phyloP scores from a whole-genome alignment of 2,329 filamentous ascomycete genomes.

The Diaporthe sp. region DNA sequence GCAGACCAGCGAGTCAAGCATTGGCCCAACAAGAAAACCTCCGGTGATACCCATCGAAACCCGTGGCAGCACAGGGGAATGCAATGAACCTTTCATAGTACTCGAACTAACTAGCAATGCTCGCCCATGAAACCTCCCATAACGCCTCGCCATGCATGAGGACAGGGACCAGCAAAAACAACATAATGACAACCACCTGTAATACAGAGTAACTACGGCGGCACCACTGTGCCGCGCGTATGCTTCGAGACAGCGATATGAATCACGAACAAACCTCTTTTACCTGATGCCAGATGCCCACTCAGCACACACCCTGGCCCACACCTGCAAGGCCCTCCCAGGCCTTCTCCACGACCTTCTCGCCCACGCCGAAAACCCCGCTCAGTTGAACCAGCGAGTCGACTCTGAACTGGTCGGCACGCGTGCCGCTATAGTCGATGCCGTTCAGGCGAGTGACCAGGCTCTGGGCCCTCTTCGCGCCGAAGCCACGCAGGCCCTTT shows the following conservation, averaged over 20 bases:
- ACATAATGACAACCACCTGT: not conserved
- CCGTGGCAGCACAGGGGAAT: not conserved
- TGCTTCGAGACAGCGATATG: not conserved
- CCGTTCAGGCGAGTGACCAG: slow-evolving; percentile 69
- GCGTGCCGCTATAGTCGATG: slow-evolving; percentile 53
- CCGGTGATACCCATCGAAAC: not conserved
- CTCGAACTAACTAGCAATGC: slow-evolving; percentile 2
- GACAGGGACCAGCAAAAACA: slow-evolving; percentile 19
- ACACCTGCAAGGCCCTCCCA: slow-evolving; percentile 59
- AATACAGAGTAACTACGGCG: not conserved
- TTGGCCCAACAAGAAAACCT: not conserved
- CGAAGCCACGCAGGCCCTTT: slow-evolving; percentile 77
- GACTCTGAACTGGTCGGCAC: slow-evolving; percentile 51
- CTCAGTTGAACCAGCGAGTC: slow-evolving; percentile 65
- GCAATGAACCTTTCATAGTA: not conserved
- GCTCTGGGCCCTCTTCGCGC: slow-evolving; percentile 77
- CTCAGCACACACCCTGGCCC: not conserved
- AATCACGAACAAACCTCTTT: not conserved
- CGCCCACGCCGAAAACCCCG: slow-evolving; percentile 69
- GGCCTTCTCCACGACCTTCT: slow-evolving; percentile 68
- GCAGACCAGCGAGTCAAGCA: not conserved
- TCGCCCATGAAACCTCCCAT: slow-evolving; percentile 3
- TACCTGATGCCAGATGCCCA: too few relatives aligned
- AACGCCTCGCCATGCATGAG: slow-evolving; percentile 41
- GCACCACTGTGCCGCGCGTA: not conserved